Conservation (phyloP, 2,329 filamentous ascomycete species). For the Aspergillus tanneri region DNA sequence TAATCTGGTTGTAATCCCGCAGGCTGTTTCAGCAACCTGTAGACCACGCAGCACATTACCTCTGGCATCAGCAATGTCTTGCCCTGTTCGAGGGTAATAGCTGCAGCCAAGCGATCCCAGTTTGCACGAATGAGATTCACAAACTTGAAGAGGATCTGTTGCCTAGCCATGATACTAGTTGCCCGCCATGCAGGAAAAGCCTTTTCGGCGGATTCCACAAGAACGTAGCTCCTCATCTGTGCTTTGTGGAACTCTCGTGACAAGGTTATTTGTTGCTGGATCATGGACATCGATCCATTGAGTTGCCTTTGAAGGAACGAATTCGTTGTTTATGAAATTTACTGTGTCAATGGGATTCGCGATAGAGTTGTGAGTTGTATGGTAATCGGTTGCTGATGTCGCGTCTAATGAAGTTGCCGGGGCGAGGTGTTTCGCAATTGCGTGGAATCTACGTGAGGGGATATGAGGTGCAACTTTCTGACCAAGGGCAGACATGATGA, state of each 20-base stretch:
- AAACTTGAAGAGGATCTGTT: conserved; percentile 68
- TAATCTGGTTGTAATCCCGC: conserved; percentile 66
- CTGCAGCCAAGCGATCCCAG: conserved; percentile 65
- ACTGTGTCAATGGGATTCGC: conserved; percentile 56
- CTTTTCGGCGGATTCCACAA: conserved; percentile 60
- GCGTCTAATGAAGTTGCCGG: conserved; percentile 52
- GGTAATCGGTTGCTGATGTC: conserved; percentile 53
- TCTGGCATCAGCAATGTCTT: conserved; percentile 67
- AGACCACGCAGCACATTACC: conserved; percentile 66
- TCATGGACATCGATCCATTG: conserved; percentile 66
- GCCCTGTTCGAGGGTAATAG: conserved; percentile 66
- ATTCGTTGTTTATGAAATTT: conserved; percentile 65
- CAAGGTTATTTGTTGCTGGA: conserved; percentile 65
- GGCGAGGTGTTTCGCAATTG: conserved; percentile 53
- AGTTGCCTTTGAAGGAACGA: conserved; percentile 57
- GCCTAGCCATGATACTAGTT: conserved; percentile 58
- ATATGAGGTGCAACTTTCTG: conserved; percentile 25
- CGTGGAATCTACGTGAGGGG: conserved; percentile 48
- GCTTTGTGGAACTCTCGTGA: conserved; percentile 64
- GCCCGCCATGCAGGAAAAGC: conserved; percentile 63
- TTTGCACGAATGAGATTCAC: conserved; percentile 62
- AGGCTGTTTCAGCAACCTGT: conserved; percentile 66
- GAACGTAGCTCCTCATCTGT: conserved; percentile 64
- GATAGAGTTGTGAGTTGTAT: conserved; percentile 57
- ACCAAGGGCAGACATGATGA: too few relatives aligned